Evolutionary conservation across 148 eudicot species (phyloP).

Genomic region (Fagopyrum homotropicum): DNA sequence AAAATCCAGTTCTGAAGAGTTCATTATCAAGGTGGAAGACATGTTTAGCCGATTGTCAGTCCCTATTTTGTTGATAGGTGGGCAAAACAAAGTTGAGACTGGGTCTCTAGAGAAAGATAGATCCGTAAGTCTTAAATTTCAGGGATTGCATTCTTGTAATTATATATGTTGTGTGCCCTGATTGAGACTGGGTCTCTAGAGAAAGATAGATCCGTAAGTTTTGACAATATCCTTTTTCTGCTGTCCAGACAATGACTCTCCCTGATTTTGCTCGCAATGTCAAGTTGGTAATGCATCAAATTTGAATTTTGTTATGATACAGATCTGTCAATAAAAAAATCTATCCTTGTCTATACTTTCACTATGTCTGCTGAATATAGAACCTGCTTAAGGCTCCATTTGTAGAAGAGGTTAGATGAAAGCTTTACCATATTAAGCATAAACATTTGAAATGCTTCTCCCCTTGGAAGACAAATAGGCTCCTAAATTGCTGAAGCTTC

Average conservation of each 20-base stretch:
- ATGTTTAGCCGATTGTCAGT: conserved; percentile 81
- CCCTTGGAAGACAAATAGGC: no score
- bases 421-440: not conserved
- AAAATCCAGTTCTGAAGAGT: conserved; percentile 68
- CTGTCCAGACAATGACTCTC: conserved; percentile 75
- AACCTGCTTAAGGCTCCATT: not conserved
- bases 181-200: conserved; percentile 62
- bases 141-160: not conserved
- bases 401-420: not conserved
- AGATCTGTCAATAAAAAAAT: not conserved
- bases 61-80: conserved; percentile 80
- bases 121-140: conserved; percentile 47
- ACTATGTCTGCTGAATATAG: not conserved
- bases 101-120: conserved; percentile 80
- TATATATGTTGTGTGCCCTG: not conserved
- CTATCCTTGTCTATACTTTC: not conserved
- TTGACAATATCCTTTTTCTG: not conserved
- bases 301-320: no score
- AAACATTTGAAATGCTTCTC: no score
- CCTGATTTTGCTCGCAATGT: conserved; percentile 87
- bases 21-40: conserved; percentile 67
- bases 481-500: not conserved
- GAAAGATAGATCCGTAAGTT: conserved; percentile 81
- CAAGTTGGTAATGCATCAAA: conserved; percentile 58
- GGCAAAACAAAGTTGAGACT: conserved; percentile 81